phyloP scores from a whole-genome alignment of 345 rosid genomes.

The Brassica cretica region DNA sequence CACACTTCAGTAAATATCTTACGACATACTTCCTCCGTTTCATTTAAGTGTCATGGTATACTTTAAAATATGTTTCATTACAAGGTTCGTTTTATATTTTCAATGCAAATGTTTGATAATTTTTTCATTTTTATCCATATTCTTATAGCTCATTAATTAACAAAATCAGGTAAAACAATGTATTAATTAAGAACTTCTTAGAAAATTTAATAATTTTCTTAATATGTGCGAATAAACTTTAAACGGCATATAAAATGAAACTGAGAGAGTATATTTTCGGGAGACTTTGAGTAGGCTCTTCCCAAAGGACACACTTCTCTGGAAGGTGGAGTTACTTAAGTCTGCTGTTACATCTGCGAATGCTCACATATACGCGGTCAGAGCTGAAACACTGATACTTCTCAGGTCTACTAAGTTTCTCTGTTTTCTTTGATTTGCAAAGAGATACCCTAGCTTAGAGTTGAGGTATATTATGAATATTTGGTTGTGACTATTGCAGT shows the following conservation, averaged over 20 bases:
- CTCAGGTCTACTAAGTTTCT: constrained; percentile 45
- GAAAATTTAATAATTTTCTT: too few species aligned
- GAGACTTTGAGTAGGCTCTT: constrained; percentile 58
- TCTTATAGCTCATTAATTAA: too few species aligned
- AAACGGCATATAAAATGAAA: too few species aligned
- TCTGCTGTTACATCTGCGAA: constrained; percentile 53
- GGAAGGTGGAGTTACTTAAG: constrained; percentile 68
- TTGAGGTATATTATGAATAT: constrained; percentile 9
- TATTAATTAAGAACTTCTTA: too few species aligned
- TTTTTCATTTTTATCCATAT: too few species aligned
- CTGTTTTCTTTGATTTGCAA: constrained; percentile 7
- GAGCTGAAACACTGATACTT: constrained; percentile 43
- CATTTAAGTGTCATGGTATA: too few species aligned
- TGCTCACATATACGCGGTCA: constrained; percentile 49
- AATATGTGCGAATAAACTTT: too few species aligned
- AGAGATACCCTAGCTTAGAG: neutral
- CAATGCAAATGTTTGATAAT: too few species aligned
- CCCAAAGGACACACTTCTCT: constrained; percentile 56
- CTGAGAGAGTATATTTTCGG: neutral
- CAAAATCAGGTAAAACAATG: too few species aligned
- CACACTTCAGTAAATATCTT: neutral
- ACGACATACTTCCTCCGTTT: neutral
- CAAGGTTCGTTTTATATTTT: too few species aligned
- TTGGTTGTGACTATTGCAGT: constrained; percentile 39
- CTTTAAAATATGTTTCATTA: too few species aligned